Percentiles rank a stretch among this genome's conserved stretches.
phyloP scores from a whole-genome alignment of 345 rosid species.

The Cochlearia excelsa region DNA sequence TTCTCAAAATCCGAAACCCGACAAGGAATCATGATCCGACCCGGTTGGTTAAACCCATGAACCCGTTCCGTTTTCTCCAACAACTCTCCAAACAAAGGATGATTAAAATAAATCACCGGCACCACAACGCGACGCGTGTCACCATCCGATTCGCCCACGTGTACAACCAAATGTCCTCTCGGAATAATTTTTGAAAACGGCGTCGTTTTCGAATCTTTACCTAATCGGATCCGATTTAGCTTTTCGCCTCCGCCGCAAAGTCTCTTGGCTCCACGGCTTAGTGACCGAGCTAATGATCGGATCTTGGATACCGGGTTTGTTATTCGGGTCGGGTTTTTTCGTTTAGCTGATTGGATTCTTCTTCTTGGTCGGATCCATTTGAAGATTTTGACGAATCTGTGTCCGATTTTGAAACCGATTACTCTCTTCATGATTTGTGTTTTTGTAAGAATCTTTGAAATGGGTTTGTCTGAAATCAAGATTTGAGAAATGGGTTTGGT shows the following conservation, averaged over 20 bases:
- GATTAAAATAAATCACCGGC: slow-evolving; percentile 79
- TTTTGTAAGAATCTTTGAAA: neutral
- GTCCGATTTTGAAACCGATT: slow-evolving; percentile 54
- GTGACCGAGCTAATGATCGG: slow-evolving; percentile 35
- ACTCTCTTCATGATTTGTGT: slow-evolving; percentile 39
- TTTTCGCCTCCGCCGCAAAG: slow-evolving; percentile 16
- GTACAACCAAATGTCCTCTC: slow-evolving; percentile 70
- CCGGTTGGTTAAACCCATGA: slow-evolving; percentile 68
- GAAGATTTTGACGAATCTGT: slow-evolving; percentile 47
- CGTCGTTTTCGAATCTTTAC: slow-evolving; percentile 32
- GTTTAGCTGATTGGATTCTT: slow-evolving; percentile 30
- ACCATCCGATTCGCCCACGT: slow-evolving; percentile 57
- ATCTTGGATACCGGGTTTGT: slow-evolving; percentile 42
- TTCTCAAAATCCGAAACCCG: slow-evolving; percentile 73
- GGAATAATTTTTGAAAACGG: slow-evolving; percentile 41
- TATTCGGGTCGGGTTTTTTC: slow-evolving; percentile 1
- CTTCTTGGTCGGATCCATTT: slow-evolving; percentile 42
- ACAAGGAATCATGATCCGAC: slow-evolving; percentile 77
- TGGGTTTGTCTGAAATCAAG: slow-evolving; percentile 17
- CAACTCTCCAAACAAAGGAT: slow-evolving; percentile 75
- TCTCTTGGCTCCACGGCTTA: slow-evolving; percentile 44
- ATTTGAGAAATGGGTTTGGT: slow-evolving; percentile 23
- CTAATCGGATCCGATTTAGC: slow-evolving; percentile 44
- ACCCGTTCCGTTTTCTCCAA: slow-evolving; percentile 70
- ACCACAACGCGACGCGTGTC: slow-evolving; percentile 52